A percentile compares a stretch with the other conserved stretches of the same genome.
phyloP scores from a whole-genome alignment of 164 flowering plant species.

The Umbilicus rupestris region DNA sequence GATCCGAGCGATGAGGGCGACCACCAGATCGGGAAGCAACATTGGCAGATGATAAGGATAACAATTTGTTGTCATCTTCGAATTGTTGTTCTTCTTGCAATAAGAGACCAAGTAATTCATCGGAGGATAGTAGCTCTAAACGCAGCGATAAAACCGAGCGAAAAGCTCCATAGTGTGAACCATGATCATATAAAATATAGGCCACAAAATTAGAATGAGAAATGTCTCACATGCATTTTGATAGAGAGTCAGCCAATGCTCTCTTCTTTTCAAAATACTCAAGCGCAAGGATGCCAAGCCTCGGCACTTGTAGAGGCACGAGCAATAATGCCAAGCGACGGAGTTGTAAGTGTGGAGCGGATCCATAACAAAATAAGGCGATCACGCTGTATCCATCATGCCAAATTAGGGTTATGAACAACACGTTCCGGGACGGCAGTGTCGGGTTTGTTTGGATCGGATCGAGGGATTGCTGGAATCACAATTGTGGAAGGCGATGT shows the following conservation, averaged over 20 bases:
- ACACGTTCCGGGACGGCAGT: not conserved
- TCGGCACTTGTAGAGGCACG: not conserved
- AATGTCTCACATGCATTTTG: not conserved
- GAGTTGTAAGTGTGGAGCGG: not conserved
- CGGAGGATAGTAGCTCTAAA: not conserved
- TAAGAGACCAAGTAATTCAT: conserved; percentile 2
- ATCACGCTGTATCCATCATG: not conserved
- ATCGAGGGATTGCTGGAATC: not conserved
- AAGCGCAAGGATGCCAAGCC: conserved; percentile 3
- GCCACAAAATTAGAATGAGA: conserved; percentile 5
- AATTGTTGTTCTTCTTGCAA: not conserved
- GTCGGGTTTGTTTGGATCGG: not conserved
- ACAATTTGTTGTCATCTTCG: not conserved
- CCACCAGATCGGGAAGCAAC: not conserved
- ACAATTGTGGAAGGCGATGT: not conserved
- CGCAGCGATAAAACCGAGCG: not conserved
- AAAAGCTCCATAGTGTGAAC: conserved; percentile 1
- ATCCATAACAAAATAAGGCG: conserved; percentile 5
- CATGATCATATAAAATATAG: not conserved
- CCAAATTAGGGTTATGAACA: not conserved
- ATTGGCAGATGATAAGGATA: not conserved
- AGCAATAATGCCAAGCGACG: not conserved
- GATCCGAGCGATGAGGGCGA: not conserved
- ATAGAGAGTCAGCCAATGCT: not conserved
- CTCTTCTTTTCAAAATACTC: conserved; percentile 3